phyloP scores from a whole-genome alignment of 257 asterid species.

The Pogostemon cablin region DNA sequence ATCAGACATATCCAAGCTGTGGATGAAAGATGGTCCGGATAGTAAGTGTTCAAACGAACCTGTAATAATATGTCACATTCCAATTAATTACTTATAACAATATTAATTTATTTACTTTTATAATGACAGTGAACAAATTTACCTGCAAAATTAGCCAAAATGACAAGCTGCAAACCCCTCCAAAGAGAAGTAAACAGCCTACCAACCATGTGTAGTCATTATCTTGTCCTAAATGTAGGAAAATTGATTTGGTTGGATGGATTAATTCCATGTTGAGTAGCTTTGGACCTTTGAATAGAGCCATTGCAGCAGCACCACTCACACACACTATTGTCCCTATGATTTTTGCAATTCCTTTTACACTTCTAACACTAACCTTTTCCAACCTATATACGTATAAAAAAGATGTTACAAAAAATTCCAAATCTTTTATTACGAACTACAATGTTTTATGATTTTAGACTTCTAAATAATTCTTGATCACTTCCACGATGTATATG shows the following conservation, averaged over 20 bases:
- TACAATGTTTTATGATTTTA: too few relatives aligned
- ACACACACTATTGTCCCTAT: conserved; percentile 2
- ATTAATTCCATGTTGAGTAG: conserved; percentile 12
- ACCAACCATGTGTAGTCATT: background rate
- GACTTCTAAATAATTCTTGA: too few relatives aligned
- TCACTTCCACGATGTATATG: too few relatives aligned
- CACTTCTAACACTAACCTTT: conserved; percentile 26
- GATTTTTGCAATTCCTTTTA: background rate
- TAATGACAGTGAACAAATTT: background rate
- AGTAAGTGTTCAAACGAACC: conserved; percentile 26
- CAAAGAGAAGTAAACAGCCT: conserved; percentile 13
- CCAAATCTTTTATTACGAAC: too few relatives aligned
- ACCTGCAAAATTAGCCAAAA: conserved; percentile 30
- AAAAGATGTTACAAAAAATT: too few relatives aligned
- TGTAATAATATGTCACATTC: background rate
- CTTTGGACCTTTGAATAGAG: conserved; percentile 19
- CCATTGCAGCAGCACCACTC: conserved; percentile 19
- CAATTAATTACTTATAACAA: too few relatives aligned
- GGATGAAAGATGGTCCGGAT: conserved; percentile 34
- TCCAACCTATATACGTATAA: conserved; percentile 43
- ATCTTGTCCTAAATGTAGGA: background rate
- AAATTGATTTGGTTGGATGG: background rate
- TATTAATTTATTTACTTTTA: background rate
- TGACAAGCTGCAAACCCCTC: conserved; percentile 29
- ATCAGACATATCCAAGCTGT: conserved; percentile 36